Evolutionary conservation across 805 yeast species (phyloP).

Genomic region (Clavispora asparagi): DNA sequence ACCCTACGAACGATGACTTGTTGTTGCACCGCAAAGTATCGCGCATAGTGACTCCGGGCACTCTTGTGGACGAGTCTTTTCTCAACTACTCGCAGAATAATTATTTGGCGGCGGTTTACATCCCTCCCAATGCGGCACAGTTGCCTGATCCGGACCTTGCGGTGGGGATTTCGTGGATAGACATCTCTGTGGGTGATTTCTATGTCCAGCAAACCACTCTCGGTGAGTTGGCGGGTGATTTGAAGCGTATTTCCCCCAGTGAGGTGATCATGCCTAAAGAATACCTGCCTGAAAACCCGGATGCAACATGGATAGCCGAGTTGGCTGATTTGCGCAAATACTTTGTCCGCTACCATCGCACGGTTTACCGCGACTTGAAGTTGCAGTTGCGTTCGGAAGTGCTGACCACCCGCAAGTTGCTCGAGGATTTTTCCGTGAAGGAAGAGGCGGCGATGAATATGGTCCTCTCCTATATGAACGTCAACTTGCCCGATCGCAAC

Average conservation of each 20-base stretch:
- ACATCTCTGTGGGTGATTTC: conserved; percentile 77
- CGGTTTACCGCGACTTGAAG: conserved; percentile 26
- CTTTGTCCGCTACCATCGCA: conserved; percentile 50
- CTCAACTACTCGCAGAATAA: conserved; percentile 69
- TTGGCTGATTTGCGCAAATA: conserved; percentile 55
- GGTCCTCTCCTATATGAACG: conserved; percentile 58
- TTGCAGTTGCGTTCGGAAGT: conserved; percentile 26
- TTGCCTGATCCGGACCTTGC: conserved; percentile 37
- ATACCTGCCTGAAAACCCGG: conserved; percentile 31
- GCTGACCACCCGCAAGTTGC: conserved; percentile 30
- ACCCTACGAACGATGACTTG: conserved; percentile 21
- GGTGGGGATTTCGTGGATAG: conserved; percentile 85
- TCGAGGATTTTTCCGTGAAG: conserved; percentile 38
- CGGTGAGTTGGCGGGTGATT: conserved; percentile 59
- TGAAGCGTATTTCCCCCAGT: conserved; percentile 74
- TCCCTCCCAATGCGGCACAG: conserved; percentile 45
- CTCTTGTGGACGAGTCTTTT: conserved; percentile 81
- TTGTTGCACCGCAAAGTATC: conserved; percentile 63
- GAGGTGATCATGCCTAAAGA: conserved; percentile 63
- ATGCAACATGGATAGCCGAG: conserved; percentile 53
- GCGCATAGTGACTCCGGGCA: conserved; percentile 87
- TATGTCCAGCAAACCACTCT: conserved; percentile 61
- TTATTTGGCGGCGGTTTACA: conserved; percentile 58
- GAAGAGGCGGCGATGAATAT: conserved; percentile 57
- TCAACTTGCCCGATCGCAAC: conserved; percentile 65